Evolutionary conservation across 129 eudicot species (phyloP).

Genomic region (Centella asiatica): DNA sequence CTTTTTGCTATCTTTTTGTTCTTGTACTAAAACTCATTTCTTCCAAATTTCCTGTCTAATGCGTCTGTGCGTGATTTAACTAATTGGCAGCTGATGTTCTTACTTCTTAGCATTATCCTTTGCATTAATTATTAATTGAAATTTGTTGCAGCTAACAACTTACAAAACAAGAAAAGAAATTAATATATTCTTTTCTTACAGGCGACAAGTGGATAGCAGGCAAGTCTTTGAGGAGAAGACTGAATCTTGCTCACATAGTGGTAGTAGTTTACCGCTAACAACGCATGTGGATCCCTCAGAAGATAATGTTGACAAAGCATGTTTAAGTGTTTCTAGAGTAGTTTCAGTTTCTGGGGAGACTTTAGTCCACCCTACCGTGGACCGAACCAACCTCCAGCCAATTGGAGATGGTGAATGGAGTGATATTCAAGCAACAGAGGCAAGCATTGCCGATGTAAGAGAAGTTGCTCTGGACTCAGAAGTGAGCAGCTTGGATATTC

Average conservation of each 20-base stretch:
- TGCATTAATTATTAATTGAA: too few species aligned
- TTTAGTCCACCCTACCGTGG: constrained; percentile 33
- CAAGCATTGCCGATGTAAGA: constrained; percentile 79
- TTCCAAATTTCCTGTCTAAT: too few species aligned
- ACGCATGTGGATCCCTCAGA: constrained; percentile 85
- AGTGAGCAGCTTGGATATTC: constrained; percentile 62
- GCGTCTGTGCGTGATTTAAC: too few species aligned
- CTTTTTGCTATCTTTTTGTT: too few species aligned
- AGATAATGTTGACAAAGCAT: constrained; percentile 90
- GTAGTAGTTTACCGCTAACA: constrained; percentile 48
- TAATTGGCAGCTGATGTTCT: too few species aligned
- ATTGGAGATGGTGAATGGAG: constrained; percentile 79
- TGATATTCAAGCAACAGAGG: constrained; percentile 86
- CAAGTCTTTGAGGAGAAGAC: constrained; percentile 73
- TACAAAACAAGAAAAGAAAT: not conserved
- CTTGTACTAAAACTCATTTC: too few species aligned
- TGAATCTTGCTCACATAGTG: constrained; percentile 52
- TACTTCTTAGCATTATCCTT: too few species aligned
- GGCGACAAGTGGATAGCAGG: constrained; percentile 72
- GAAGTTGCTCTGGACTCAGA: constrained; percentile 61
- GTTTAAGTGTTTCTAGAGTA: constrained; percentile 54
- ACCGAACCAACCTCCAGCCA: constrained; percentile 35
- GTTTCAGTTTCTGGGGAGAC: constrained; percentile 45
- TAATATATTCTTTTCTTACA: constrained; percentile 21
- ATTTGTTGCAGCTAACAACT: not conserved